Evolutionary conservation across 2,329 filamentous ascomycete species (phyloP), one percentile per base, ranked within the genome.

Genomic region (Pseudocercospora pini-densiflorae): DNA sequence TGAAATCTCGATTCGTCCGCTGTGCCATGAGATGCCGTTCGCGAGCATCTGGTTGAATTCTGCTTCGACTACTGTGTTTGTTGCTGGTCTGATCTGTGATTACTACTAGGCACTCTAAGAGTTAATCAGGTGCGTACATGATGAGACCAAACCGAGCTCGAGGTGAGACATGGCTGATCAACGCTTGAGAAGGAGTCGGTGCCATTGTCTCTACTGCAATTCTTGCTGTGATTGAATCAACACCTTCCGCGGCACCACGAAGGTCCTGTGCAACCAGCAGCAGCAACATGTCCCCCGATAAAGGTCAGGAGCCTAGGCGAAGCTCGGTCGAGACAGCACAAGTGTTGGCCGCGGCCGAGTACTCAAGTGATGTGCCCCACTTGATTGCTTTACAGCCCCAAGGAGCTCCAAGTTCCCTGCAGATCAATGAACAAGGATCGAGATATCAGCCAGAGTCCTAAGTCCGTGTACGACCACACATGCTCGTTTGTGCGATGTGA

Each of bases 61-160:
- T 2, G 61, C 65, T 61, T 67, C 65, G 19, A 67, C 65, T 6
- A 63, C 65, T 16, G 61, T 63, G 43, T 67, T 67, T 19, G 65
- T 67, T n/a, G 65, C 61, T 6, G 65, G 65, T 12, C 63, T 64
- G 31, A 1, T 3, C 49, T 9, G 16, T 55, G 16, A 23, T 33
- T 21, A 33, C 19, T 21, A 33, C n/a, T n/a, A n/a, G n/a, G n/a
- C n/a, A n/a, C n/a, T n/a, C n/a, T n/a, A n/a, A n/a, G n/a, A n/a
- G n/a, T n/a, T n/a, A n/a, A n/a, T n/a, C n/a, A n/a, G n/a, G n/a
- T n/a, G n/a, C 57, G 5, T 61, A 59, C 63, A 65, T 62, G 2
- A 65, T 65, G 27, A 65, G 53, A 24, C 63, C 63, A n/a, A 65
- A 65, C 9, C 63, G 63, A 36, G 63, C 63, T 58, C 63, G 33